Evolutionary conservation across 345 rosid genomes (phyloP).

Genomic region (Crucihimalaya himalaica): DNA sequence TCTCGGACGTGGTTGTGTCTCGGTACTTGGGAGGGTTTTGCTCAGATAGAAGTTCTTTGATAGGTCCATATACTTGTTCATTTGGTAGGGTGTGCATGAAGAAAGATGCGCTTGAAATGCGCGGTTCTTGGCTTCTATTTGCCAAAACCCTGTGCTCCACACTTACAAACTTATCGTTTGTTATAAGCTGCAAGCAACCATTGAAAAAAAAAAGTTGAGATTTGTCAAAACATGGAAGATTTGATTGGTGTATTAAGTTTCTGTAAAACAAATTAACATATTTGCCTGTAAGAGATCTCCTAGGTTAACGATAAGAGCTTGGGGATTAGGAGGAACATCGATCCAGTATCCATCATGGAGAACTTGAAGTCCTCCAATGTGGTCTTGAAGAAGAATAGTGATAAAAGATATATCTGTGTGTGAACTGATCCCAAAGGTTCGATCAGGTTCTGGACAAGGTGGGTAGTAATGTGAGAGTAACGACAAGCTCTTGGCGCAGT

Average conservation of each 20-base stretch:
- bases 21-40: conserved; percentile 48
- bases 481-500: conserved; percentile 40
- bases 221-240: background rate
- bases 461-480: conserved; percentile 55
- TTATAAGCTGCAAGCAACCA: conserved; percentile 39
- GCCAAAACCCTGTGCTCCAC: conserved; percentile 49
- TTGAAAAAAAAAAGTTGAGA: background rate
- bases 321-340: conserved; percentile 48
- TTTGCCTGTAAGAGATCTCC: conserved; percentile 63
- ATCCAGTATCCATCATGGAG: conserved; percentile 48
- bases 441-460: conserved; percentile 52
- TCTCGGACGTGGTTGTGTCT: conserved; percentile 41
- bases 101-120: conserved; percentile 44
- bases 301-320: conserved; percentile 49
- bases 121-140: conserved; percentile 37
- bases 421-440: conserved; percentile 46
- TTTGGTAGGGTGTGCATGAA: conserved; percentile 16
- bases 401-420: conserved; percentile 53
- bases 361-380: conserved; percentile 59
- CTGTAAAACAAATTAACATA: background rate
- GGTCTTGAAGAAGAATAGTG: conserved; percentile 56
- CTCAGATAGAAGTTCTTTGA: conserved; percentile 48
- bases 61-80: conserved; percentile 36
- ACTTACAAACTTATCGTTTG: conserved; percentile 48
- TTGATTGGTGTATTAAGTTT: background rate